Conservation (phyloP, 768 basidiomycete genomes). For the Pulveroboletus sp. region DNA sequence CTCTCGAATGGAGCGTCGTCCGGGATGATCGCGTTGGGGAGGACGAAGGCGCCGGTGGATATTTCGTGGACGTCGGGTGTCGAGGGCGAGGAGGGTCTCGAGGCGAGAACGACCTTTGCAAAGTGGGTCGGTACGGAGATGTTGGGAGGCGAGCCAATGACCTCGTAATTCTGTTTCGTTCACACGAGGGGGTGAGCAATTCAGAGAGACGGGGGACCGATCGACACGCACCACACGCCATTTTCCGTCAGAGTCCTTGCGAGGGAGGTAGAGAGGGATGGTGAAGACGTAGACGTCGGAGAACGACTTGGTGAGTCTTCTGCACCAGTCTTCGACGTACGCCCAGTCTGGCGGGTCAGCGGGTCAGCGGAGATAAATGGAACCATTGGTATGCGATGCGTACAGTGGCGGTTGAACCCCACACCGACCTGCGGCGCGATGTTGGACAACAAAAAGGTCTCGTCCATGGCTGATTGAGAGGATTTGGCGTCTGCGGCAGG, state of each 20-base stretch:
- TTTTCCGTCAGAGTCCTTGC: slow-evolving; percentile 82
- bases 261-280: slow-evolving; percentile 92
- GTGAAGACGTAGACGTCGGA: slow-evolving; percentile 97
- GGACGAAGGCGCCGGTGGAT: slow-evolving; percentile 88
- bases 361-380: not conserved
- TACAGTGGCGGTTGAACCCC: slow-evolving; percentile 97
- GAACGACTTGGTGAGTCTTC: slow-evolving; percentile 81
- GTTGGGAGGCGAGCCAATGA: slow-evolving; percentile 89
- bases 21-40: slow-evolving; percentile 90
- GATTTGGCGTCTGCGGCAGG: slow-evolving; percentile 94
- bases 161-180: slow-evolving; percentile 74
- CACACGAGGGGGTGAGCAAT: not conserved
- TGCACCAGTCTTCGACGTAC: slow-evolving; percentile 93
- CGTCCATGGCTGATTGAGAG: slow-evolving; percentile 92
- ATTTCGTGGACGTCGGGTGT: slow-evolving; percentile 71
- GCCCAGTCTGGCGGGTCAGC: slow-evolving; percentile 75
- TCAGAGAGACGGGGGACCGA: not conserved
- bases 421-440: slow-evolving; percentile 98
- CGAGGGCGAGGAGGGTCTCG: slow-evolving; percentile 68
- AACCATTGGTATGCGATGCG: not conserved
- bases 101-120: slow-evolving; percentile 87
- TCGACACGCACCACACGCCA: slow-evolving; percentile 87
- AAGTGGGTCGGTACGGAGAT: slow-evolving; percentile 96
- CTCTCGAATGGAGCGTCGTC: slow-evolving; percentile 76
- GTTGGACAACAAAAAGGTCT: slow-evolving; percentile 92